A percentile compares a stretch with the other conserved stretches of the same genome.
Evolutionary conservation across 768 basidiomycete genomes (phyloP).

Genomic region (Russula compacta): DNA sequence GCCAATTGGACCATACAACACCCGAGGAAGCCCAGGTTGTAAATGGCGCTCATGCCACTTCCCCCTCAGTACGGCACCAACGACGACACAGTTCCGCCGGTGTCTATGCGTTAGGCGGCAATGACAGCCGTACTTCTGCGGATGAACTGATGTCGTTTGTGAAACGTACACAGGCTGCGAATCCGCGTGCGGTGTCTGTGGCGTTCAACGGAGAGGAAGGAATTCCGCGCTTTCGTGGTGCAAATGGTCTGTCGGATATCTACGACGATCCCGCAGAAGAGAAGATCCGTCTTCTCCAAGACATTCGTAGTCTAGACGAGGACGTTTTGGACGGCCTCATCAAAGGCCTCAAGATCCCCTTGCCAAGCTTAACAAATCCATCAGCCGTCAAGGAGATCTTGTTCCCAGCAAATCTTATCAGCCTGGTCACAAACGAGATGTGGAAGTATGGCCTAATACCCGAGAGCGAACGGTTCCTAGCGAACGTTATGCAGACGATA

Average conservation of each 20-base stretch:
- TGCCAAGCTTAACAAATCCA: constrained; percentile 81
- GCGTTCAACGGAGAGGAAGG: constrained; percentile 80
- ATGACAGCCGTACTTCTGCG: constrained; percentile 62
- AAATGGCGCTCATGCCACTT: constrained; percentile 22
- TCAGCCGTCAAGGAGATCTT: constrained; percentile 96
- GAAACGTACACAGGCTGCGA: constrained; percentile 59
- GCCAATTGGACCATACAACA: constrained; percentile 36
- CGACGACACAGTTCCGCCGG: constrained; percentile 84
- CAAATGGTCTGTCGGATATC: constrained; percentile 60
- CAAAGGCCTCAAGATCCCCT: constrained; percentile 86
- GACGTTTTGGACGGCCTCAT: constrained; percentile 88
- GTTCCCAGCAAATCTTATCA: constrained; percentile 98
- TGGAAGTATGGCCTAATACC: constrained; percentile 98
- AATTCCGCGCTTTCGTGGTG: constrained; percentile 51
- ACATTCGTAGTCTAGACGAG: constrained; percentile 82
- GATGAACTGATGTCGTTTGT: constrained; percentile 72
- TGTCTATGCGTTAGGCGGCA: constrained; percentile 49
- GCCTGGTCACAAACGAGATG: constrained; percentile 99
- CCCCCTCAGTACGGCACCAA: constrained; percentile 45
- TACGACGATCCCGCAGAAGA: constrained; percentile 90
- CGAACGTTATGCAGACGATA: constrained; percentile 97
- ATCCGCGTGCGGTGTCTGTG: constrained; percentile 80
- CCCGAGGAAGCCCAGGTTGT: constrained; percentile 38
- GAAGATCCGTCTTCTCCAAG: constrained; percentile 89
- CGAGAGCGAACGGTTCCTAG: constrained; percentile 96